phyloP scores from a whole-genome alignment of 257 asterid species.

The Rauvolfia tetraphylla region DNA sequence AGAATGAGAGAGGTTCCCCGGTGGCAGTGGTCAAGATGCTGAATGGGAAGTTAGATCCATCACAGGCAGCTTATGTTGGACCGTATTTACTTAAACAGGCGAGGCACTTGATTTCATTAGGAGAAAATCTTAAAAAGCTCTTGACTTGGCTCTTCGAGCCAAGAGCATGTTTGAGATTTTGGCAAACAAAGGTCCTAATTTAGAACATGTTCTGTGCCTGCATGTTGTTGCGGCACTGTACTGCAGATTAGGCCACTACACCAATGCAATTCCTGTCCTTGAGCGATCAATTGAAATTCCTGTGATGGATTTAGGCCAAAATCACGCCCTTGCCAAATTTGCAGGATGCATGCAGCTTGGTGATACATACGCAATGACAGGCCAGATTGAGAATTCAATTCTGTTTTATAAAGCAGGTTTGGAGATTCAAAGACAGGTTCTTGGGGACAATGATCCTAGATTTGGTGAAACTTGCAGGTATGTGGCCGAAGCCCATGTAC shows the following conservation, averaged over 20 bases:
- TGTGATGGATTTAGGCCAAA: conserved; percentile 63
- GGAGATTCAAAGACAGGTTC: conserved; percentile 75
- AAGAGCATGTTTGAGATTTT: conserved; percentile 55
- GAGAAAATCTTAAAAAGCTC: conserved; percentile 64
- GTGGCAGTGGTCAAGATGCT: conserved; percentile 28
- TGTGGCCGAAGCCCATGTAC: conserved; percentile 91
- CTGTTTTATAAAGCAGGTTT: conserved; percentile 68
- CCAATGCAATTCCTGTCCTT: conserved; percentile 68
- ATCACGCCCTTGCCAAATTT: conserved; percentile 90
- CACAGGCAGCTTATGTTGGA: conserved; percentile 54
- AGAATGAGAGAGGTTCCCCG: conserved; percentile 38
- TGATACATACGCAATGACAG: conserved; percentile 82
- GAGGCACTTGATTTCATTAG: conserved; percentile 48
- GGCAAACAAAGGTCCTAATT: conserved; percentile 35
- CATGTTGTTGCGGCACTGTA: conserved; percentile 72
- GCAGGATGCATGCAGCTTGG: conserved; percentile 97
- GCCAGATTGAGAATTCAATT: conserved; percentile 76
- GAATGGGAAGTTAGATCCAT: conserved; percentile 31
- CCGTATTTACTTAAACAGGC: conserved; percentile 86
- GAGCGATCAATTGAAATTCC: conserved; percentile 80
- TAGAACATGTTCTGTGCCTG: conserved; percentile 78
- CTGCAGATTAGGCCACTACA: conserved; percentile 55
- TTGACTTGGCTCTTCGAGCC: conserved; percentile 71
- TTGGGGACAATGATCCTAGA: conserved; percentile 75
- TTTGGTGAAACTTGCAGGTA: conserved; percentile 89